These are phyloP conservation scores for Miamiensis avidus DNA, from an alignment of 169 alveolate species.

Conservation along the genomic window DNA sequence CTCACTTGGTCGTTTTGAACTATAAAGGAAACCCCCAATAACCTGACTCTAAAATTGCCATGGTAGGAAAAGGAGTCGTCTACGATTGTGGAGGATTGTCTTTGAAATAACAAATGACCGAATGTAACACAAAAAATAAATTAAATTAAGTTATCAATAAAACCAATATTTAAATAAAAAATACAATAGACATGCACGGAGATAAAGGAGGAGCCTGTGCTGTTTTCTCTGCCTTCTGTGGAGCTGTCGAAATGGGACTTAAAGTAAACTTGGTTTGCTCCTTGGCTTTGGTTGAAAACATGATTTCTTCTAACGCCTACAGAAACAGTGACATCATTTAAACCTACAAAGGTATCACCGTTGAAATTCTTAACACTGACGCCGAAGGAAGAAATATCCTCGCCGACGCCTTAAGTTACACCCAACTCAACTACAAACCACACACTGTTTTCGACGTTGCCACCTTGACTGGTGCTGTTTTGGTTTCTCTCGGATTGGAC, in stretches of 20 bases:
- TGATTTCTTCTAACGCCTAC: constrained; percentile 88
- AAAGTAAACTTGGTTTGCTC: constrained; percentile 50
- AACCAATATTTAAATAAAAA: constrained; percentile 50
- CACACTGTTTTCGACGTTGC: constrained; percentile 92
- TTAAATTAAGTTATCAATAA: too few relatives aligned
- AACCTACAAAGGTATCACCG: constrained; percentile 94
- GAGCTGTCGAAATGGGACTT: constrained; percentile 42
- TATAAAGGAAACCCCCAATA: constrained; percentile 30
- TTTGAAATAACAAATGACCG: constrained; percentile 36
- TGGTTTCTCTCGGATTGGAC: neutral
- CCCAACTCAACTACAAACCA: constrained; percentile 82
- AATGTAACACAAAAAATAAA: neutral
- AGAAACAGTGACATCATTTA: constrained; percentile 94
- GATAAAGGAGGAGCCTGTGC: constrained; percentile 76
- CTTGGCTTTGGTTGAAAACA: constrained; percentile 87
- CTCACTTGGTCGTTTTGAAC: constrained; percentile 4
- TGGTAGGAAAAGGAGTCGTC: constrained; percentile 65
- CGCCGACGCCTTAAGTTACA: constrained; percentile 96
- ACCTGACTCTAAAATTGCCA: constrained; percentile 17
- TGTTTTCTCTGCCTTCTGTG: constrained; percentile 55
- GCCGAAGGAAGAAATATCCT: constrained; percentile 97
- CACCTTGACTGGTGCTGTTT: constrained; percentile 92
- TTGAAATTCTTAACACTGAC: constrained; percentile 96
- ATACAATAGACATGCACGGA: constrained; percentile 45
- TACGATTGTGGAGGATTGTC: constrained; percentile 62